These are phyloP conservation scores for Epichloe gansuensis DNA, from an alignment of 2,329 filamentous ascomycete species.

Conservation along the genomic window DNA sequence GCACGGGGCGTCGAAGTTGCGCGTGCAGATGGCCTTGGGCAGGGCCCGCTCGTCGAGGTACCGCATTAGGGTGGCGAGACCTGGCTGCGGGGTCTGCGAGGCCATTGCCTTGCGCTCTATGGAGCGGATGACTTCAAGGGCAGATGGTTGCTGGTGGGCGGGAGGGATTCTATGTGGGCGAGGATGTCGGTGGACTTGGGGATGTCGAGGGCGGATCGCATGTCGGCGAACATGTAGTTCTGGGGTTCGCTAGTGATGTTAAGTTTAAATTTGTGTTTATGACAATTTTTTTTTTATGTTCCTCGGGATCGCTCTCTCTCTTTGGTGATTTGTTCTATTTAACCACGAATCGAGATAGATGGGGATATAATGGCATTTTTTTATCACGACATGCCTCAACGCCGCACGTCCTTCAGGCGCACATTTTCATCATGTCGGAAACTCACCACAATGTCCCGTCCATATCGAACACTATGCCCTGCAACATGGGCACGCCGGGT, in stretches of 20 bases:
- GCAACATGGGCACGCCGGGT: conserved; percentile 32
- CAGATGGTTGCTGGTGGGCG: conserved; percentile 42
- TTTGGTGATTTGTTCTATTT: fast-evolving
- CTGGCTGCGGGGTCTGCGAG: conserved; percentile 68
- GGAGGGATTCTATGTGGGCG: conserved; percentile 71
- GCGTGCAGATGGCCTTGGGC: conserved; percentile 78
- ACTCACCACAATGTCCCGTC: conserved; percentile 81
- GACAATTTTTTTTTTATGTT: no score
- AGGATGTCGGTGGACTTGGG: conserved; percentile 69
- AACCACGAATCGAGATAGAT: no score
- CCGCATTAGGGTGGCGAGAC: conserved; percentile 64
- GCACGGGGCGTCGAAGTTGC: conserved; percentile 78
- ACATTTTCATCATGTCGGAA: no score
- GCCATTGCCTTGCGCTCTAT: conserved; percentile 78
- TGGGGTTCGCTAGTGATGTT: conserved; percentile 57
- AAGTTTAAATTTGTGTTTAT: background rate
- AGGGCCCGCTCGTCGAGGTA: conserved; percentile 60
- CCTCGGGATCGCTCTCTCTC: no score
- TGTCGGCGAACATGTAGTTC: conserved; percentile 88
- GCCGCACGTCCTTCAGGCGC: no score
- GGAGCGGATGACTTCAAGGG: conserved; percentile 59
- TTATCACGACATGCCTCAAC: no score
- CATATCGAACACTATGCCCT: conserved; percentile 74
- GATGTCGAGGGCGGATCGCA: conserved; percentile 67
- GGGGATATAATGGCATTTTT: no score